A percentile compares a stretch with the other conserved stretches of the same genome.
Evolutionary conservation across 2,329 filamentous ascomycete genomes (phyloP).

Genomic region (Fusarium incarnatum): DNA sequence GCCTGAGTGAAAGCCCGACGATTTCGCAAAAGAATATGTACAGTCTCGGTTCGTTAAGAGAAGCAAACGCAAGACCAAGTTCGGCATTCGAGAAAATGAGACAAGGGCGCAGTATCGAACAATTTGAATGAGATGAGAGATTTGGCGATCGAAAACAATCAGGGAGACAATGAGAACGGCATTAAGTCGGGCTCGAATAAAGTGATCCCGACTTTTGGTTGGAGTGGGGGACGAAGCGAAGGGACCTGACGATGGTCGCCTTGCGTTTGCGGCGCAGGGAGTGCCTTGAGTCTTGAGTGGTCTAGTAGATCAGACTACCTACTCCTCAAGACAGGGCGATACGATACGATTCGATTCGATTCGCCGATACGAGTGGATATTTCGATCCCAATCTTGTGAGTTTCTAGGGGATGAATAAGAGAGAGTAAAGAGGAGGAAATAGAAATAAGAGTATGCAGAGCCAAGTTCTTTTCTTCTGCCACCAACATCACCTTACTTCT

Average conservation of each 20-base stretch:
- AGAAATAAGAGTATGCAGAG: constrained; percentile 14
- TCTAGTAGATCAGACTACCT: constrained; percentile 1
- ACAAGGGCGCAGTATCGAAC: neutral
- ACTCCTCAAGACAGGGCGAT: neutral
- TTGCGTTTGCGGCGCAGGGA: constrained; percentile 5
- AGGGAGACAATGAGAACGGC: neutral
- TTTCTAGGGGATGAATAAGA: neutral
- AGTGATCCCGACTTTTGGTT: constrained; percentile 2
- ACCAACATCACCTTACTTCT: constrained; percentile 21
- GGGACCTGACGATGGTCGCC: constrained; percentile 5
- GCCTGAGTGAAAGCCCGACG: neutral
- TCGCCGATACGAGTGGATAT: neutral
- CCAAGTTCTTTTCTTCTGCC: constrained; percentile 20
- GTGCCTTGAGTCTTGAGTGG: neutral
- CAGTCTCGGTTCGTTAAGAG: constrained; percentile 5
- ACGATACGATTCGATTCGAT: neutral
- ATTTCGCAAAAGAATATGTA: constrained; percentile 19
- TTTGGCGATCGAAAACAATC: neutral
- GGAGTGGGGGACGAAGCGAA: constrained; percentile 1
- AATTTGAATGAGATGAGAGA: neutral
- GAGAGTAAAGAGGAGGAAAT: neutral
- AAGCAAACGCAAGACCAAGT: neutral
- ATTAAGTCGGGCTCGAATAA: constrained; percentile 8
- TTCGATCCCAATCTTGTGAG: neutral
- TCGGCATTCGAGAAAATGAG: neutral